A percentile compares a stretch with the other conserved stretches of the same genome.
Evolutionary conservation across 2,329 filamentous ascomycete genomes (phyloP).

Genomic region (Karstenula rhodostoma): DNA sequence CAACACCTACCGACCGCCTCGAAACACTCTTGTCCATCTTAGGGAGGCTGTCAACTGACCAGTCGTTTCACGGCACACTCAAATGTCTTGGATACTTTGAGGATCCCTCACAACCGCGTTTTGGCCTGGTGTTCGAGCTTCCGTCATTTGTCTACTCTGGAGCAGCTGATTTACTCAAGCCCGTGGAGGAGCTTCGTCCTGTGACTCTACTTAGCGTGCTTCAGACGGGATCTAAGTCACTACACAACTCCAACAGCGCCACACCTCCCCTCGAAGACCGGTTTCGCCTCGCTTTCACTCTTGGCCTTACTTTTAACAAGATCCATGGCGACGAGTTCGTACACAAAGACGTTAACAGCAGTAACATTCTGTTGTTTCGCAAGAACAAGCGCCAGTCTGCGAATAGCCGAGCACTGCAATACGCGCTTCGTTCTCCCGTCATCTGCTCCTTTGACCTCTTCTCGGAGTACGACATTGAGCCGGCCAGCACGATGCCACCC

Average conservation of each 20-base stretch:
- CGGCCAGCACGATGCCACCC: constrained; percentile 48
- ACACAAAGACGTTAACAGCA: constrained; percentile 74
- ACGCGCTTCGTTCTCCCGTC: constrained; percentile 72
- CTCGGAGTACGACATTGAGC: constrained; percentile 62
- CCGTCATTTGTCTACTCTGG: constrained; percentile 61
- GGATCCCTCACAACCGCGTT: constrained; percentile 71
- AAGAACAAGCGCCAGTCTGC: constrained; percentile 56
- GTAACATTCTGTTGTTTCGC: constrained; percentile 71
- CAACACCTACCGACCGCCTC: constrained; percentile 55
- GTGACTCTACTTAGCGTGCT: constrained; percentile 58
- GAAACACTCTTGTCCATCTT: constrained; percentile 50
- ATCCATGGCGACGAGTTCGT: constrained; percentile 73
- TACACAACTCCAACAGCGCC: constrained; percentile 51
- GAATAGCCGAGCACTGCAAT: constrained; percentile 51
- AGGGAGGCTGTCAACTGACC: constrained; percentile 39
- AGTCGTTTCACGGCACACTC: constrained; percentile 53
- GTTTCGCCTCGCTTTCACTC: constrained; percentile 76
- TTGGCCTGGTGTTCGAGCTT: constrained; percentile 79
- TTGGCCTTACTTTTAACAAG: constrained; percentile 76
- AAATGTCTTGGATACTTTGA: constrained; percentile 77
- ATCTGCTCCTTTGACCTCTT: constrained; percentile 80
- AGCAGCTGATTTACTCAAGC: constrained; percentile 62
- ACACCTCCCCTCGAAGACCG: constrained; percentile 72
- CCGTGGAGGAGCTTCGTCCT: constrained; percentile 48
- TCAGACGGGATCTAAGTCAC: constrained; percentile 55